Evolutionary conservation across 176 grass and related monocot species (phyloP).

Genomic region (Elymus sibiricus): DNA sequence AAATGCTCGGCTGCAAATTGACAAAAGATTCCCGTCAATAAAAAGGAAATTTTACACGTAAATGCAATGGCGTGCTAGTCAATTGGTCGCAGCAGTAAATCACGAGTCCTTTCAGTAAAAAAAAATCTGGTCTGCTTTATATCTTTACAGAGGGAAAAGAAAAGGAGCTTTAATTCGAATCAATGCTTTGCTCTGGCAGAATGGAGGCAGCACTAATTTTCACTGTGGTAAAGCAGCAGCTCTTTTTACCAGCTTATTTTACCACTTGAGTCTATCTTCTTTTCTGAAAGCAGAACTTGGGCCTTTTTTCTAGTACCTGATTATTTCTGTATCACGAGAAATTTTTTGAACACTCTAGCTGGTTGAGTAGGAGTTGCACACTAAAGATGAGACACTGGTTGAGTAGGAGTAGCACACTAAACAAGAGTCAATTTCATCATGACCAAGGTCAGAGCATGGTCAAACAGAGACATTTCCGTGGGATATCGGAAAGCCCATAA

Average conservation of each 20-base stretch:
- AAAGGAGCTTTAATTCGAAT: constrained; percentile 2
- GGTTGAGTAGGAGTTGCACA: constrained; percentile 13
- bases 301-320: neutral
- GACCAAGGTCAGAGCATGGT: constrained; percentile 44
- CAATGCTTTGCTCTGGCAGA: neutral
- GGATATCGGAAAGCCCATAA: neutral
- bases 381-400: neutral
- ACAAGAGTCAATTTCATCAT: constrained; percentile 26
- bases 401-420: constrained; percentile 7
- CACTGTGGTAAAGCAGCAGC: constrained; percentile 17
- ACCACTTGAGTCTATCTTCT: neutral
- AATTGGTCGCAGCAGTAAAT: neutral
- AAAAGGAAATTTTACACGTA: neutral
- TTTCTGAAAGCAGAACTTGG: neutral
- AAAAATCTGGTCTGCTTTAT: neutral
- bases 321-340: neutral
- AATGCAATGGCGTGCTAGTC: neutral
- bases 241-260: constrained; percentile 31
- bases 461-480: constrained; percentile 13
- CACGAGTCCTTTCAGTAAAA: neutral
- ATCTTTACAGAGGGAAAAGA: neutral
- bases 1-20: constrained; percentile 62
- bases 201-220: constrained; percentile 20
- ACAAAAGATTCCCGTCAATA: neutral
- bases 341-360: too few species aligned